Evolutionary conservation across 257 asterid species (phyloP), one percentile per base, ranked within the genome.

Genomic region (Ligustrum vulgare): DNA sequence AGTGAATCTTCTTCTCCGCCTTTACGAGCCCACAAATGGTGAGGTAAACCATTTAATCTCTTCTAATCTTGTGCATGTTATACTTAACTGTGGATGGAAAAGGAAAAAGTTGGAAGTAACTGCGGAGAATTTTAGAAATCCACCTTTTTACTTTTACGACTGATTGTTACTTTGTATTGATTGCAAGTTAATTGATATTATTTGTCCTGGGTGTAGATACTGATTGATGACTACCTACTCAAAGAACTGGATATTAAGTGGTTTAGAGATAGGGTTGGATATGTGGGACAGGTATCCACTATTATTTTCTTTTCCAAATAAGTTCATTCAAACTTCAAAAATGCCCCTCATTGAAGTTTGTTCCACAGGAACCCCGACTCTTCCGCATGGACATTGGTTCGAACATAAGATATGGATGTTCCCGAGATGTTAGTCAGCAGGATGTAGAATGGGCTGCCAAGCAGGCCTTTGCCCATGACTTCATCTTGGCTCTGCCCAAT

Each of bases 401-500:
- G 62, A 95, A 95, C 82, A 95, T 95, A 82, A 87, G 84, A 77
- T 95, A 95, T 4, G 98, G 99, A 74, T 93, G 97, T 60, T 87
- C 91, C 32, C 84, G 89, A 73, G 86, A 73, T 43, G 84, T 91
- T 68, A 84, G 75, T 71, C 96, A 95, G 77, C 84, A 81, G 71
- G 97, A 95, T 5, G 90, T 95, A 70, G 99, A 89, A 82, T 82
- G 86, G 87, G 98, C 98, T 0, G 99, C 99, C 18, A 93, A 89
- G 82, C 93, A 89, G 82, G 99, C 98, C 43, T 82, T 75, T 78
- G 99, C 98, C 56, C 99, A 95, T 70, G 96, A 91, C 64, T 95
- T 93, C 80, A 91, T 95, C 79, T 83, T 77, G 28, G 75, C 96
- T 62, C 85, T 93, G 72, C 99, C 99, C 66, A 73, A 87, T 67